Evolutionary conservation across 495 filamentous ascomycete species (phyloP).

Genomic region (Lophiotrema nucula): DNA sequence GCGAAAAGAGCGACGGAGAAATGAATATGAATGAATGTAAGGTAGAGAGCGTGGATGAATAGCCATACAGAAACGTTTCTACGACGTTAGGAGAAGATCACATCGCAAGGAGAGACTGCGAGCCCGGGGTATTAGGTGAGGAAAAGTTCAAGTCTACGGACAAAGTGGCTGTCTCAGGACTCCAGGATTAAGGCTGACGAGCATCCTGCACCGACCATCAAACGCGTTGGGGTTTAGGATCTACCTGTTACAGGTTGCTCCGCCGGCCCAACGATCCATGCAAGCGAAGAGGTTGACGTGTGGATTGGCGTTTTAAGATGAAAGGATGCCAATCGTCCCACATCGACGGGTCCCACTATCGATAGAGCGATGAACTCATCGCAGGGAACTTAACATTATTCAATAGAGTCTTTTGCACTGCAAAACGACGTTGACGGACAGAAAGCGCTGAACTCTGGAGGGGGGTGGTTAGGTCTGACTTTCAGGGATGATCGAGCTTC

Average conservation of each 20-base stretch:
- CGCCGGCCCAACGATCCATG: slow-evolving; percentile 9
- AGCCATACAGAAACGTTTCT: no score
- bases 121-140: background rate
- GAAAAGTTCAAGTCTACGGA: background rate
- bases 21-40: no score
- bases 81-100: no score
- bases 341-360: background rate
- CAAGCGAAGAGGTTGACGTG: background rate
- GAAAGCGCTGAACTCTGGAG: no score
- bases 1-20: no score
- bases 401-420: no score
- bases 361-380: no score
- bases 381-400: no score
- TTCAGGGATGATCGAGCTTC: no score
- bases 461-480: no score
- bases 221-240: slow-evolving; percentile 29
- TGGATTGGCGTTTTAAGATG: slow-evolving; percentile 14
- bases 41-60: no score
- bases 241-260: slow-evolving; percentile 20
- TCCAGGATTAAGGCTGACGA: slow-evolving; percentile 18
- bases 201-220: slow-evolving; percentile 10
- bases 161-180: slow-evolving; percentile 14
- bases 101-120: slow-evolving; percentile 1
- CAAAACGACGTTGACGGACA: no score
- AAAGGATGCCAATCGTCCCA: background rate